Evolutionary conservation across 768 basidiomycete genomes (phyloP).

Genomic region (Harrya chromipes): DNA sequence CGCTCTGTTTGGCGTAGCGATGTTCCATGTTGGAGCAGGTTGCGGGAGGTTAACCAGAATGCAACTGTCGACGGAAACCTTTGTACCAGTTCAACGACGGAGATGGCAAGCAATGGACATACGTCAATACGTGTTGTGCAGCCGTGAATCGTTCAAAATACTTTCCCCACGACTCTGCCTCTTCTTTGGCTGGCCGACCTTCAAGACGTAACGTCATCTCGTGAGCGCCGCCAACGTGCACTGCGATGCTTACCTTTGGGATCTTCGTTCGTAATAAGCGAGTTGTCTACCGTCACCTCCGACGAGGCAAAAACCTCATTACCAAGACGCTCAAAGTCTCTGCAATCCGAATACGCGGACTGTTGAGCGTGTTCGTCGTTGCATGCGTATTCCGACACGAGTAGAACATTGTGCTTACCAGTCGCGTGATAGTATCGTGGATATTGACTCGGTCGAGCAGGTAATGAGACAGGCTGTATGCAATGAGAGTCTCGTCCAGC

Average conservation of each 20-base stretch:
- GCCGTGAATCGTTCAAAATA: constrained; percentile 22
- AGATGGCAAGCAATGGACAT: background rate
- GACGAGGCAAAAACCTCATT: constrained; percentile 25
- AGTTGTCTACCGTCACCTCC: constrained; percentile 22
- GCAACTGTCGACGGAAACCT: constrained; percentile 6
- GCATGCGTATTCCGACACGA: background rate
- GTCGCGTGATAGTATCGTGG: constrained; percentile 25
- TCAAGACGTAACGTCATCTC: background rate
- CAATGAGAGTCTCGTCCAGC: constrained; percentile 4
- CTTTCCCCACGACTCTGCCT: constrained; percentile 21
- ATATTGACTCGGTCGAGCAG: constrained; percentile 26
- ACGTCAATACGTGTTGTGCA: constrained; percentile 25
- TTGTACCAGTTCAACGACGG: background rate
- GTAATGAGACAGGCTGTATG: constrained; percentile 21
- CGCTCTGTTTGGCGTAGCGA: constrained; percentile 18
- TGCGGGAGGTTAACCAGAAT: constrained; percentile 27
- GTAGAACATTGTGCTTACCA: constrained; percentile 15
- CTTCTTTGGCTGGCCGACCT: constrained; percentile 17
- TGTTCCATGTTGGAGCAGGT: constrained; percentile 19
- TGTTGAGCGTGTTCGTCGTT: background rate
- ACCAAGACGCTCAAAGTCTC: constrained; percentile 25
- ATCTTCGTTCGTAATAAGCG: constrained; percentile 20
- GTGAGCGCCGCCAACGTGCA: background rate
- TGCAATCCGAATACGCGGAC: constrained; percentile 25
- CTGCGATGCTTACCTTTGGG: constrained; percentile 9